A percentile compares a stretch with the other conserved stretches of the same genome.
Evolutionary conservation across 768 basidiomycete genomes (phyloP).

Genomic region (Boletellus ananas): DNA sequence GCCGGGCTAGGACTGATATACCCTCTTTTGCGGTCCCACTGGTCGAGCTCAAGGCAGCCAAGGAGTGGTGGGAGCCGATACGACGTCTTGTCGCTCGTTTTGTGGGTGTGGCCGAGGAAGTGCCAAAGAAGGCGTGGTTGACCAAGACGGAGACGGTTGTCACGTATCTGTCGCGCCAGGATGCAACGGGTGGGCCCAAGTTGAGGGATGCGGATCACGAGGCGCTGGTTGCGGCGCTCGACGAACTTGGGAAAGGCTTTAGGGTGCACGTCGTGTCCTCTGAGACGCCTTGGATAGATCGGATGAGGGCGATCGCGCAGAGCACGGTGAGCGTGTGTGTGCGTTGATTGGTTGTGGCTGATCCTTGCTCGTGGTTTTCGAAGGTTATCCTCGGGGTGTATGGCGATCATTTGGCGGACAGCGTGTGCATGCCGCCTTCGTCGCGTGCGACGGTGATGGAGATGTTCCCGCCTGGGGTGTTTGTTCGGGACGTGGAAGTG

Average conservation of each 20-base stretch:
- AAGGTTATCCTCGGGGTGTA: constrained; percentile 62
- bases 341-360: constrained; percentile 3
- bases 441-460: constrained; percentile 66
- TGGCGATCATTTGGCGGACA: constrained; percentile 60
- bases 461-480: constrained; percentile 66
- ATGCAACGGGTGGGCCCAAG: constrained; percentile 45
- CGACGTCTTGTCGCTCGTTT: constrained; percentile 41
- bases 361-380: neutral
- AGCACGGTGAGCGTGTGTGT: constrained; percentile 52
- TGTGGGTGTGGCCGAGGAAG: constrained; percentile 34
- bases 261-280: constrained; percentile 55
- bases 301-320: constrained; percentile 60
- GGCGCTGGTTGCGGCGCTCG: constrained; percentile 55
- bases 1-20: constrained; percentile 24
- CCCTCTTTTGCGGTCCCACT: constrained; percentile 37
- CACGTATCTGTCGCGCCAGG: constrained; percentile 67
- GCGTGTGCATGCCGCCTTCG: constrained; percentile 65
- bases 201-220: constrained; percentile 55
- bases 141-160: constrained; percentile 43
- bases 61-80: constrained; percentile 70
- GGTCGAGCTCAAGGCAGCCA: constrained; percentile 42
- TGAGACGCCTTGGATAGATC: constrained; percentile 52
- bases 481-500: constrained; percentile 58
- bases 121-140: constrained; percentile 11
- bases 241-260: constrained; percentile 49